phyloP scores from a whole-genome alignment of 306 rosid species.

The Gastrolobium bilobum region DNA sequence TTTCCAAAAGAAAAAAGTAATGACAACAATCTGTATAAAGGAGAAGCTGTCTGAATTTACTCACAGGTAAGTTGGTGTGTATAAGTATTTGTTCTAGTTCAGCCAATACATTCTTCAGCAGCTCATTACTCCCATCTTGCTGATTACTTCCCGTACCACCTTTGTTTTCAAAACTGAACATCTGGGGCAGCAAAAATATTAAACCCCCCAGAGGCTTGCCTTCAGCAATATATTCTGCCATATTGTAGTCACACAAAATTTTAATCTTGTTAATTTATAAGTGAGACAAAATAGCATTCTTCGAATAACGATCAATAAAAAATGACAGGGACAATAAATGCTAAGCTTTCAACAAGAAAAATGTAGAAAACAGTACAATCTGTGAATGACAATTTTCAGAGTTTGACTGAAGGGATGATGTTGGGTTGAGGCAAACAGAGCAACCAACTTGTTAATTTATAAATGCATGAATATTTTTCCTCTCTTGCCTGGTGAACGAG shows the following conservation, averaged over 20 bases:
- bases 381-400: conserved; percentile 20
- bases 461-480: neutral
- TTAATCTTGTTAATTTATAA: conserved; percentile 27
- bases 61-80: conserved; percentile 87
- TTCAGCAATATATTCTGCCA: conserved; percentile 83
- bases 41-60: conserved; percentile 53
- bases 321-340: conserved; percentile 1
- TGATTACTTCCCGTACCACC: conserved; percentile 50
- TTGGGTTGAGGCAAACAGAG: neutral
- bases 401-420: neutral
- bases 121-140: conserved; percentile 56
- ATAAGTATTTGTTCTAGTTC: conserved; percentile 88
- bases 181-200: conserved; percentile 84
- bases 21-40: conserved; percentile 4
- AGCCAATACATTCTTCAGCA: conserved; percentile 58
- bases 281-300: conserved; percentile 27
- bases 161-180: conserved; percentile 62
- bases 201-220: conserved; percentile 91
- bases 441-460: conserved; percentile 23
- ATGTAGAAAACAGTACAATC: neutral
- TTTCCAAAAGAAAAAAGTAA: conserved; percentile 32
- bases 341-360: conserved; percentile 26
- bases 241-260: conserved; percentile 46
- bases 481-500: neutral
- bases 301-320: conserved; percentile 42